Base-by-base conservation (phyloP, 2,329 filamentous ascomycete species). In the Xylariaceae sp. region DNA sequence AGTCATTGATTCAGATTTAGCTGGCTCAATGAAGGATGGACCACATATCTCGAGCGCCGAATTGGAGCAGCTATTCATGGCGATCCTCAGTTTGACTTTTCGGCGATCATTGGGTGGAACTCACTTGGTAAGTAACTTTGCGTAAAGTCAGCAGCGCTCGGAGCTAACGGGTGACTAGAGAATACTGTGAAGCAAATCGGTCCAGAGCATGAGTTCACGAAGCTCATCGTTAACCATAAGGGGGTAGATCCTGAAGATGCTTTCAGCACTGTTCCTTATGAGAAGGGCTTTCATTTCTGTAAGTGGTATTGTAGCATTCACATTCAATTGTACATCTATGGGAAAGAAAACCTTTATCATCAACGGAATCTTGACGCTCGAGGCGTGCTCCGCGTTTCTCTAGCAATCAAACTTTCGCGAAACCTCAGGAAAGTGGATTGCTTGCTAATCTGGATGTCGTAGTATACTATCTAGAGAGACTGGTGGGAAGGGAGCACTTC, bases 101-200 rank as follows among this genome's bases (percentile, higher is more conserved):
- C 87, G 8, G 84, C 91, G 49, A 95, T 97, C 51, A 94, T 96
- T 50, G 93, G 93, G 45, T 97, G 91, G 91, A 93, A 95, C 61
- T 79, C 84, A 2, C 78, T 95, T 15, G 77, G 75, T 79, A 60
- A 42, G 69, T 52, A 15, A 9, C 3, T 18, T 15, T 3, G 9
- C 11, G 18, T 3, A 6, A 18, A 7, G 15, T 22, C 19, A 8
- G 12, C 4, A 29, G 30, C 36, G 28, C n/a, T 22, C 6, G 3
- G 22, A 28, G 43, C 44, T 37, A 36, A 52, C 35, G 19, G n/a
- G 2, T 0, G 12, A 26, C 18, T 45, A 78, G 79, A 85, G 66
- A 89, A 95, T 56, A 80, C 87, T 4, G 81, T 97, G 28, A 74
- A 84, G 26, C 75, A 82, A 30, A 93, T 84, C 56, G 91, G 91